Conservation (phyloP, 2,329 filamentous ascomycete species). For the Exophiala sp. region DNA sequence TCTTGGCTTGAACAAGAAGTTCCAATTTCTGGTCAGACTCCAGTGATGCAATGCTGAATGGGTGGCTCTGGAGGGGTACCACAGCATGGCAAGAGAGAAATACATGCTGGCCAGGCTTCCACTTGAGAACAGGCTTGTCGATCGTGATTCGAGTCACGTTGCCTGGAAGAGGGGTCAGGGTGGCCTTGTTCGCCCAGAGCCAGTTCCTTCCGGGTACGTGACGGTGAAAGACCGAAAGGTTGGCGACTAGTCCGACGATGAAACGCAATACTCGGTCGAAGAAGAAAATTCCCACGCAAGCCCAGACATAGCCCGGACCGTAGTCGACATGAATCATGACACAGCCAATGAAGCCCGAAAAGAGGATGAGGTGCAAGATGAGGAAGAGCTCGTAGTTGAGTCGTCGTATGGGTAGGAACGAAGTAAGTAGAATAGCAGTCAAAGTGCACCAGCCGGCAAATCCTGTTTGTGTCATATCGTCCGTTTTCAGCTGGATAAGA, state of each 20-base stretch:
- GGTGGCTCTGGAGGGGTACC: conserved; percentile 59
- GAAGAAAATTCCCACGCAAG: conserved; percentile 20
- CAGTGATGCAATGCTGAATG: conserved; percentile 61
- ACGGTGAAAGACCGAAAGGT: conserved; percentile 17
- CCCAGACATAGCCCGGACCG: conserved; percentile 21
- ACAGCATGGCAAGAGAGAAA: conserved; percentile 58
- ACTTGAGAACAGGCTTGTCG: conserved; percentile 52
- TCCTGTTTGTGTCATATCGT: conserved; percentile 49
- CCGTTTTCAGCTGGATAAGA: conserved; percentile 45
- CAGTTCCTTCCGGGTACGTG: conserved; percentile 5
- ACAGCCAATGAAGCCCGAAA: conserved; percentile 46
- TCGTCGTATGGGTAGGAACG: conserved; percentile 48
- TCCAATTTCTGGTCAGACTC: conserved; percentile 55
- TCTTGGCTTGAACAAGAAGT: conserved; percentile 53
- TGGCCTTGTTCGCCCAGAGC: conserved; percentile 45
- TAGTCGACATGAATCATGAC: conserved; percentile 31
- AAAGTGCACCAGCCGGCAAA: conserved; percentile 53
- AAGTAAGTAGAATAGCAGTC: conserved; percentile 51
- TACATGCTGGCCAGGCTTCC: conserved; percentile 62
- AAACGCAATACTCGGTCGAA: conserved; percentile 21
- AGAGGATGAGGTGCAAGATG: conserved; percentile 52
- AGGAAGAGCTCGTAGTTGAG: conserved; percentile 55
- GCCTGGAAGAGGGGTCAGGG: conserved; percentile 50
- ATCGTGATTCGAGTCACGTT: conserved; percentile 57
- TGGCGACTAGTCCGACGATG: conserved; percentile 10